Evolutionary conservation across 176 grass and related monocot genomes (phyloP), one percentile per base, ranked within the genome.

Genomic region (Alloteropsis semialata): DNA sequence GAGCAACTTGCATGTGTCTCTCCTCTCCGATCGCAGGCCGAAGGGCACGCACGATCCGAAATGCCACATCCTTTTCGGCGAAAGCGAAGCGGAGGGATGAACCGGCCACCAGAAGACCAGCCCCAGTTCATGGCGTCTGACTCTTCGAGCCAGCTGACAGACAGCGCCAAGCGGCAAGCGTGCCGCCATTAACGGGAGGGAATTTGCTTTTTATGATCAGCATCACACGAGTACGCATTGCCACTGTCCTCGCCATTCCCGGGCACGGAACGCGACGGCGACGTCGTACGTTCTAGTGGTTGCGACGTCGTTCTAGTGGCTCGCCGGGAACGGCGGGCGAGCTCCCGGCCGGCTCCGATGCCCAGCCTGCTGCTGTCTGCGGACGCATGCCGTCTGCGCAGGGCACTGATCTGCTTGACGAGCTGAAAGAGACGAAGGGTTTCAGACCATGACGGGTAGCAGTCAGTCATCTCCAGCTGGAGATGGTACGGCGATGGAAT

Each of bases 31-130:
- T n/a, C 34, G 30, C 59, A 56, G 10, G 34, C 16, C 72, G 22
- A 65, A 69, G 33, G 44, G 82, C n/a, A n/a, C n/a, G 46, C 62
- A 69, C 57, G 37, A 64, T 45, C 10, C 82, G 15, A 13, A 72
- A 64, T 64, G 76, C 12, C 76, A 18, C 39, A 1, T 79, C 66
- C 58, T 64, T 73, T 17, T 51, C 18, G 48, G 25, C 44, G 78
- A 60, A 42, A 82, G 10, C 8, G 72, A 82, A 39, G 37, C 10
- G 13, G 30, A 13, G 22, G 10, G 7, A 16, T 16, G 29, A 22
- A 72, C 27, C 55, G 22, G 42, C 11, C 65, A 62, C 67, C 38
- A 1, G 18, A 62, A n/a, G 57, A 56, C 51, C 3, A 5, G 22
- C 12, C 21, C 12, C 21, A 56, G 50, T 56, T 75, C 9, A 55